Base-by-base conservation (phyloP, 768 basidiomycete species). In the Crassisporium funariophilum region DNA sequence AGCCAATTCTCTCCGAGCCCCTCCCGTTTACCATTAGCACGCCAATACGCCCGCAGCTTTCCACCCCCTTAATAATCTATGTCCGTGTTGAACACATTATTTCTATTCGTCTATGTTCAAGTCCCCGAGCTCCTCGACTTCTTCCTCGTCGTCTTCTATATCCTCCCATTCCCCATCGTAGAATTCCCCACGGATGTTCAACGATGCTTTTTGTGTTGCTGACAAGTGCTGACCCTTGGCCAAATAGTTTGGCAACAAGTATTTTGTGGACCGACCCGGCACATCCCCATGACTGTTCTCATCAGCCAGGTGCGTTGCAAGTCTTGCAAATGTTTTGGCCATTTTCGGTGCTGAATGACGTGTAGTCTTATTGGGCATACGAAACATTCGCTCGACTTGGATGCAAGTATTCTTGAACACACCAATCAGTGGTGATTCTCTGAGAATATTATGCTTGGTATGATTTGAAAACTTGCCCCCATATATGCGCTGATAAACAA, bases 261-360 rank as follows among this genome's bases (percentile, higher is more conserved):
- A 33, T 2, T 47, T 43, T 35, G 36, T 53, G n/a, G n/a, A n/a
- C 22, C 57, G 35, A 3, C 58, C 58, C 0, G 44, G n/a, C 22
- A 17, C 12, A 7, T 41, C 21, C 33, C 43, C 42, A 39, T 60
- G 52, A 3, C 56, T 20, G 4, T 38, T 29, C 9, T 50, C 31
- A 10, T 50, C 29, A 5, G 29, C 5, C 29, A 56, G 4, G 22
- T 58, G 50, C 2, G 1, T 5, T 0, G 27, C 24, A 19, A 63
- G 52, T 5, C 39, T 47, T 7, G 25, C 22, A 31, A 65, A 44
- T 20, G 64, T 66, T 16, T 55, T 53, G 3, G 17, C 43, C 56
- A 68, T 62, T 35, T 66, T 48, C 2, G 65, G 61, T 23, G 46
- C 43, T 1, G 50, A 51, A 29, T 70, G 65, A 1, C 35, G 34